phyloP scores from a whole-genome alignment of 352 stramenopile species.

The Globisporangium radiosum region DNA sequence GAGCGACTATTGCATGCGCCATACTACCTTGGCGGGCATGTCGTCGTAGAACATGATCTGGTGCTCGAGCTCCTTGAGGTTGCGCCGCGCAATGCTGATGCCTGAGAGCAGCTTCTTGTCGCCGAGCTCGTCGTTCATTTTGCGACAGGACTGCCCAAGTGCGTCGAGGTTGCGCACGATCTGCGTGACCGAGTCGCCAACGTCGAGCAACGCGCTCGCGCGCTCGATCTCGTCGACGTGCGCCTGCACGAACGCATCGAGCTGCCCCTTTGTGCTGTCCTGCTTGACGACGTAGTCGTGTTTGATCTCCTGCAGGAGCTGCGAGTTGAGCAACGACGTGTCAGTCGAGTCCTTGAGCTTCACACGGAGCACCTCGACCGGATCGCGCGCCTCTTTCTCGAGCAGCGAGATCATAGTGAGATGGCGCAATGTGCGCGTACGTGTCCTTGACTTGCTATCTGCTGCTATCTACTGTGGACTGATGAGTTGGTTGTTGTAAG shows the following conservation, averaged over 20 bases:
- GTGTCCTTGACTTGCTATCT: background rate
- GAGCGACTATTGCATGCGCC: background rate
- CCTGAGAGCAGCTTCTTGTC: constrained; percentile 76
- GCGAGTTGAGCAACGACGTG: constrained; percentile 76
- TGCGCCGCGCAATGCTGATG: constrained; percentile 74
- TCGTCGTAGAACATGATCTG: constrained; percentile 85
- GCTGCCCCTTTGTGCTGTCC: constrained; percentile 63
- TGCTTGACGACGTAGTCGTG: constrained; percentile 69
- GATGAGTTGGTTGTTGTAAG: no score
- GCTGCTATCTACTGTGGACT: no score
- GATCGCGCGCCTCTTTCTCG: constrained; percentile 78
- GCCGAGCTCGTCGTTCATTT: constrained; percentile 80
- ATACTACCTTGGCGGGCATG: constrained; percentile 44
- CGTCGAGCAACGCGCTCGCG: constrained; percentile 59
- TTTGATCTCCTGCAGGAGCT: constrained; percentile 84
- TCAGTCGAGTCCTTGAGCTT: constrained; percentile 82
- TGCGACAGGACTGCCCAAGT: constrained; percentile 53
- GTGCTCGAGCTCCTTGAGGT: constrained; percentile 71
- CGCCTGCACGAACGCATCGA: constrained; percentile 64
- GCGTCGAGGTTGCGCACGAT: constrained; percentile 56
- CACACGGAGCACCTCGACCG: constrained; percentile 70
- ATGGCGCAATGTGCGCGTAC: background rate
- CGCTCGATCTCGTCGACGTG: constrained; percentile 84
- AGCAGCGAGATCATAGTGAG: constrained; percentile 67
- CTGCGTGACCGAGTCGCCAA: constrained; percentile 51